phyloP scores from a whole-genome alignment of 1,284 basidiomycete genomes.

The Anthracocystis walkeri region DNA sequence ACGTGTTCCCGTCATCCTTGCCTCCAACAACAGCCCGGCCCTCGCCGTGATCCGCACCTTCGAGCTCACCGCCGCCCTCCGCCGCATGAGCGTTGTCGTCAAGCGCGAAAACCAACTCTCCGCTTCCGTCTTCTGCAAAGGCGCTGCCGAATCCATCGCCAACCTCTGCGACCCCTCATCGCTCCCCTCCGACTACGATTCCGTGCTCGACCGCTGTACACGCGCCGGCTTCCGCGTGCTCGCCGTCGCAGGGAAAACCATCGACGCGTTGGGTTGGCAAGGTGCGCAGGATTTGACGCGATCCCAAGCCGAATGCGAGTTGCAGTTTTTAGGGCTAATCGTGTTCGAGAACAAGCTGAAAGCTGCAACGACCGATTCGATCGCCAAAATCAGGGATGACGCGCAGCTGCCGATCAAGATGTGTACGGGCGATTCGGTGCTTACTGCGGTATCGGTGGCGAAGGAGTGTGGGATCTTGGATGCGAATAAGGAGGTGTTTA shows the following conservation, averaged over 20 bases:
- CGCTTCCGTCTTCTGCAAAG: conserved; percentile 38
- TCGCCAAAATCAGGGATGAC: conserved; percentile 39
- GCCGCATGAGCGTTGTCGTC: conserved; percentile 52
- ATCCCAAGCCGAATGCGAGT: conserved; percentile 23
- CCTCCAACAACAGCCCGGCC: neutral
- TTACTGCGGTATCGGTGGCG: conserved; percentile 53
- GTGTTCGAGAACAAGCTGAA: conserved; percentile 55
- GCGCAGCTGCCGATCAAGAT: conserved; percentile 52
- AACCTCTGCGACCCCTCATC: conserved; percentile 16
- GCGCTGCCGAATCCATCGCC: conserved; percentile 43
- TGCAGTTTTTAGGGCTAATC: conserved; percentile 47
- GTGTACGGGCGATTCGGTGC: conserved; percentile 54
- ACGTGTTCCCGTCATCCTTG: conserved; percentile 34
- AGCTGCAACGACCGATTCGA: conserved; percentile 17
- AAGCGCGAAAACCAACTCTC: conserved; percentile 10
- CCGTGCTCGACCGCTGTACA: conserved; percentile 35
- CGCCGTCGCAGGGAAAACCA: conserved; percentile 41
- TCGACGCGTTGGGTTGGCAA: conserved; percentile 25
- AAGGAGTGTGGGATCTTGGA: conserved; percentile 43
- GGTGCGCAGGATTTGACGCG: conserved; percentile 19
- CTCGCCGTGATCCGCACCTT: conserved; percentile 37
- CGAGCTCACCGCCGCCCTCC: conserved; percentile 39
- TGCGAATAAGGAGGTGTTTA: conserved; percentile 28
- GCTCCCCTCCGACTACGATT: conserved; percentile 37
- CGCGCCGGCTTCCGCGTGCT: conserved; percentile 45